Base-by-base conservation (phyloP, 192 early-diverging fungal species). In the Coemansia sp. region DNA sequence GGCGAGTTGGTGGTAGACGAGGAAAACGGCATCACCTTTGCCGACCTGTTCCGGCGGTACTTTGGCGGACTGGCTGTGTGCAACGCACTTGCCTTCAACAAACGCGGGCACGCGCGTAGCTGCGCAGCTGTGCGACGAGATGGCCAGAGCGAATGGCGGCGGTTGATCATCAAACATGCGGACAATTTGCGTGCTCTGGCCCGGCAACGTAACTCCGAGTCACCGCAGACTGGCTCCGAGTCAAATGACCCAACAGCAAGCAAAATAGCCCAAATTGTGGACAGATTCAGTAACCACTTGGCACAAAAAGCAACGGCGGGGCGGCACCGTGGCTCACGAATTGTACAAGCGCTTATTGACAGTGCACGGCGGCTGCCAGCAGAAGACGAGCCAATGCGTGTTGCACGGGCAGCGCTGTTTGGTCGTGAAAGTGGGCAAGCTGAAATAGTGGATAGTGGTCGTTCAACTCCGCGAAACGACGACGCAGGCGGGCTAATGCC, bases 21-120 rank as follows among this genome's bases (percentile, higher is more conserved):
- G 35, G 88, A 89, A 52, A 84, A 79, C 61, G 87, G 88, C 4
- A 70, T 90, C 21, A 66, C 83, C 7, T 72, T 88, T 19, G 72
- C 84, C 6, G 80, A 85, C 15, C 53, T 90, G 17, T 79, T 77
- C 60, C 72, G 83, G 11, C 73, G 81, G 51, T 90, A 82, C 66
- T 86, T 88, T 60, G 55, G 78, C 15, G 87, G 87, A 5, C 73
- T 88, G 38, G 86, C 87, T 35, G 84, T 85, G 14, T 74, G 83
- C 47, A 87, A 85, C 57, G 85, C 88, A 0, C 60, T 85, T 10
- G 75, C 64, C 6, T 82, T 79, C 50, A 70, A 65, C 54, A 59
- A 41, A 17, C 39, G 73, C 35, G 72, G 76, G 2, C 60, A 68
- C 37, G 61, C 71, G 22, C 49, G 17, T 17, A 67, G 55, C 45